These are phyloP conservation scores for Aureobasidium sp. DNA, from an alignment of 2,329 filamentous ascomycete genomes.

Conservation along the genomic window DNA sequence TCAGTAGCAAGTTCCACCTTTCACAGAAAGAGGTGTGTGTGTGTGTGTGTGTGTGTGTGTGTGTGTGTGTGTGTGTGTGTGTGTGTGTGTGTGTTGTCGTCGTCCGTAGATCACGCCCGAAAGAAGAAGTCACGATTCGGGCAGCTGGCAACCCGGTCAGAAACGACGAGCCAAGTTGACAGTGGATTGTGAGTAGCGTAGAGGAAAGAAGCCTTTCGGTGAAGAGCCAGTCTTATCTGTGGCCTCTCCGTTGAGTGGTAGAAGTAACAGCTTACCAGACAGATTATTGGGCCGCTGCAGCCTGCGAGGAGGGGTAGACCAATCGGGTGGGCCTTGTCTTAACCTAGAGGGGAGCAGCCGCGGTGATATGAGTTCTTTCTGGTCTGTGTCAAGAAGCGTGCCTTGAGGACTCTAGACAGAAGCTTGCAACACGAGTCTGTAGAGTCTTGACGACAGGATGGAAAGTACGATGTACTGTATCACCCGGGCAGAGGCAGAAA, in stretches of 20 bases:
- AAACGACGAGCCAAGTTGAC: not conserved
- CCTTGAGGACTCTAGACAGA: not conserved
- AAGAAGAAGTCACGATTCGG: not conserved
- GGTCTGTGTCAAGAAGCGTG: not conserved
- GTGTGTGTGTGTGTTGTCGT: not conserved
- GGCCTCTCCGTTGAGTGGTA: not conserved
- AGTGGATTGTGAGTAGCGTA: not conserved
- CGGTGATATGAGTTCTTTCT: slow-evolving; percentile 1
- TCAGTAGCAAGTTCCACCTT: not conserved
- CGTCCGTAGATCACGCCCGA: not conserved
- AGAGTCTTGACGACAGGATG: not conserved
- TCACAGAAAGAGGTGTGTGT: not conserved
- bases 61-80: not conserved
- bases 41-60: too few relatives aligned
- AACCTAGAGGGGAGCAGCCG: not conserved
- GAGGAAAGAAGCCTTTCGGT: not conserved
- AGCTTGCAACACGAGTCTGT: not conserved
- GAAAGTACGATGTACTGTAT: not conserved
- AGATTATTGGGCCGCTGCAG: slow-evolving; percentile 8
- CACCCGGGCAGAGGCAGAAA: not conserved
- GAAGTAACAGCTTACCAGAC: slow-evolving; percentile 3
- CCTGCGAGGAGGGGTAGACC: slow-evolving; percentile 8
- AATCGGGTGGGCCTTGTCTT: slow-evolving; percentile 7
- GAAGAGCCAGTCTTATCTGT: not conserved
- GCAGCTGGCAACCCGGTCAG: slow-evolving; percentile 5